A percentile compares a stretch with the other conserved stretches of the same genome.
These are phyloP conservation scores for Neocucurbitaria cava DNA, from an alignment of 2,329 filamentous ascomycete species.

Conservation along the genomic window DNA sequence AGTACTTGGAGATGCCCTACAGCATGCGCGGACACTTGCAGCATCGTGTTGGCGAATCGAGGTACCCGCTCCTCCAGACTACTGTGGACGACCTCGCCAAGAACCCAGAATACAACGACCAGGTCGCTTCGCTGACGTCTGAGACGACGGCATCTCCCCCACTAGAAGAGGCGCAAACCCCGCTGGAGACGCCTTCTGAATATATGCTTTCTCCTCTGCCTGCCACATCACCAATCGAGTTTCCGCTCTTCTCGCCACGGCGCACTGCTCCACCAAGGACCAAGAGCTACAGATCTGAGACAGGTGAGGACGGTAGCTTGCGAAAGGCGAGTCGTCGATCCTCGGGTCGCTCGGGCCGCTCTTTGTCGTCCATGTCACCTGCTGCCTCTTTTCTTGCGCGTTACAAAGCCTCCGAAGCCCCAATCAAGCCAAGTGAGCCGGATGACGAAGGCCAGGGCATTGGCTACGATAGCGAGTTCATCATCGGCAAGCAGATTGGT, in stretches of 20 bases:
- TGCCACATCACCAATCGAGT: slow-evolving; percentile 46
- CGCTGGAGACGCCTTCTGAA: slow-evolving; percentile 42
- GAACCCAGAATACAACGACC: slow-evolving; percentile 38
- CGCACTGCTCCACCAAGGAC: slow-evolving; percentile 38
- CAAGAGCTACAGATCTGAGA: slow-evolving; percentile 42
- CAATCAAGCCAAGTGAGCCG: slow-evolving; percentile 57
- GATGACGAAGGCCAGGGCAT: slow-evolving; percentile 74
- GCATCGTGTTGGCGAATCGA: slow-evolving; percentile 31
- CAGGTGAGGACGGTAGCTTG: slow-evolving; percentile 44
- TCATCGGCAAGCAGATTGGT: slow-evolving; percentile 71
- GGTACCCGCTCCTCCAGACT: slow-evolving; percentile 46
- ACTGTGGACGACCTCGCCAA: slow-evolving; percentile 42
- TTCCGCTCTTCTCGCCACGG: slow-evolving; percentile 37
- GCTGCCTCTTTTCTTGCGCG: slow-evolving; percentile 65
- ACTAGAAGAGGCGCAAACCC: slow-evolving; percentile 49
- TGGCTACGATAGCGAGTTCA: slow-evolving; percentile 66
- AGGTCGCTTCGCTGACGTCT: slow-evolving; percentile 53
- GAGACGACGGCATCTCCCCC: slow-evolving; percentile 50
- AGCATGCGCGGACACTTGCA: slow-evolving; percentile 29
- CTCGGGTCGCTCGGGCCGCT: slow-evolving; percentile 58
- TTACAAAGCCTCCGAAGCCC: slow-evolving; percentile 50
- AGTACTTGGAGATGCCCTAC: slow-evolving; percentile 42
- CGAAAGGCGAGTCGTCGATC: slow-evolving; percentile 47
- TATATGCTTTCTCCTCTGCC: slow-evolving; percentile 45
- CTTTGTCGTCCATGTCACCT: slow-evolving; percentile 60